These are phyloP conservation scores for Helotiales sp. DNA, from an alignment of 2,329 filamentous ascomycete genomes.

Conservation along the genomic window DNA sequence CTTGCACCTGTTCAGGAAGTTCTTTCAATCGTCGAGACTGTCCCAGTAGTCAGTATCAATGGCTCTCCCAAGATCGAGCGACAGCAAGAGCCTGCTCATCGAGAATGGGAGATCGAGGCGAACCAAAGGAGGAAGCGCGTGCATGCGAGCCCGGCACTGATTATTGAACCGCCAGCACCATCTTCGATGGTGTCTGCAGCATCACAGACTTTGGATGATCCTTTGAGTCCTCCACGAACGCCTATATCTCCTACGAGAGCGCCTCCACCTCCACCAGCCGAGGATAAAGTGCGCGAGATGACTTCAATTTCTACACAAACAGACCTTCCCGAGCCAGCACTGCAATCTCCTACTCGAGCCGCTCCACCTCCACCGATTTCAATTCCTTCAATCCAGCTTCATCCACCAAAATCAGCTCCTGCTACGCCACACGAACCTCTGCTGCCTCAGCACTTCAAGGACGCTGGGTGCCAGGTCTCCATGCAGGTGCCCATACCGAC, in stretches of 20 bases:
- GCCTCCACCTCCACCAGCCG: constrained; percentile 40
- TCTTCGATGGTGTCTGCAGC: constrained; percentile 63
- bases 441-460: constrained; percentile 80
- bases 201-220: constrained; percentile 62
- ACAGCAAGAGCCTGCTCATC: constrained; percentile 36
- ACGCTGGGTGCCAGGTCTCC: constrained; percentile 77
- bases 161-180: constrained; percentile 46
- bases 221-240: constrained; percentile 64
- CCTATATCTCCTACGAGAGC: constrained; percentile 54
- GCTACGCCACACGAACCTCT: constrained; percentile 71
- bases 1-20: constrained; percentile 40
- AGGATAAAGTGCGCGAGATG: constrained; percentile 41
- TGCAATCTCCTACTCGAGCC: constrained; percentile 25
- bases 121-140: constrained; percentile 74
- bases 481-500: constrained; percentile 44
- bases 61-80: constrained; percentile 21
- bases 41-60: constrained; percentile 22
- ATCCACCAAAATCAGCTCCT: constrained; percentile 84
- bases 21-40: constrained; percentile 45
- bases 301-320: constrained; percentile 65
- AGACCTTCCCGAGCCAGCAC: constrained; percentile 32
- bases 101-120: constrained; percentile 64
- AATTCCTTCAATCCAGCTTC: constrained; percentile 85
- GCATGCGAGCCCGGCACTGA: constrained; percentile 50
- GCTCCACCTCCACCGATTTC: constrained; percentile 44